Evolutionary conservation across 1,284 basidiomycete genomes (phyloP).

Genomic region (Leccinum pachyderme): DNA sequence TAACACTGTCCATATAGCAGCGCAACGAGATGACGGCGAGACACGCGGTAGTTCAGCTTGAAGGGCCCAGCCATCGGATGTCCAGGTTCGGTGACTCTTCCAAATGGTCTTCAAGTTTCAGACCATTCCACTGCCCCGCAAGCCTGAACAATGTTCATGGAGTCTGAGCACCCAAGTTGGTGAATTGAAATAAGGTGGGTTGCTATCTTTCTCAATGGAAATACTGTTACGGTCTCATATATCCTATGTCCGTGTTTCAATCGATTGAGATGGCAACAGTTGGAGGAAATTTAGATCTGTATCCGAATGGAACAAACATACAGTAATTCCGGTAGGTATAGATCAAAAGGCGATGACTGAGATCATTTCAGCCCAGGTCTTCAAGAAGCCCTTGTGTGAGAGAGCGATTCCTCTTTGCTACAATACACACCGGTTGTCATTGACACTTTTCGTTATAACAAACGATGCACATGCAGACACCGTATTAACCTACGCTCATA

Average conservation of each 20-base stretch:
- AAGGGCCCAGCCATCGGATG: too few relatives aligned
- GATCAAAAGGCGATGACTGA: not conserved
- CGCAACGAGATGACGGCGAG: too few relatives aligned
- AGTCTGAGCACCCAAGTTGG: not conserved
- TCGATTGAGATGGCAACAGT: not conserved
- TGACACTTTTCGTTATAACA: not conserved
- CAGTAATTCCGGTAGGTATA: not conserved
- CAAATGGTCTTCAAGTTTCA: too few relatives aligned
- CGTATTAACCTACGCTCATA: not conserved
- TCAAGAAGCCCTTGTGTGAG: not conserved
- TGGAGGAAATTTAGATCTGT: not conserved
- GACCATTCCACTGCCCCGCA: not conserved
- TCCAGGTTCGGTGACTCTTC: too few relatives aligned
- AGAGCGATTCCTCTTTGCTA: not conserved
- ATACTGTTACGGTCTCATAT: not conserved
- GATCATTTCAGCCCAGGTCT: not conserved
- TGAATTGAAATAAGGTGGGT: not conserved
- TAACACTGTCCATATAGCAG: too few relatives aligned
- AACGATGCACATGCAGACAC: not conserved
- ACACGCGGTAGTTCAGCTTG: too few relatives aligned
- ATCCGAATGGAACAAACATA: not conserved
- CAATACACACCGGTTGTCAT: not conserved
- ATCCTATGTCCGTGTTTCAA: not conserved
- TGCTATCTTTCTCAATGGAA: not conserved
- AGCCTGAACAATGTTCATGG: not conserved